Evolutionary conservation across 129 eudicot species (phyloP).

Genomic region (Chrysanthemum makinoi): DNA sequence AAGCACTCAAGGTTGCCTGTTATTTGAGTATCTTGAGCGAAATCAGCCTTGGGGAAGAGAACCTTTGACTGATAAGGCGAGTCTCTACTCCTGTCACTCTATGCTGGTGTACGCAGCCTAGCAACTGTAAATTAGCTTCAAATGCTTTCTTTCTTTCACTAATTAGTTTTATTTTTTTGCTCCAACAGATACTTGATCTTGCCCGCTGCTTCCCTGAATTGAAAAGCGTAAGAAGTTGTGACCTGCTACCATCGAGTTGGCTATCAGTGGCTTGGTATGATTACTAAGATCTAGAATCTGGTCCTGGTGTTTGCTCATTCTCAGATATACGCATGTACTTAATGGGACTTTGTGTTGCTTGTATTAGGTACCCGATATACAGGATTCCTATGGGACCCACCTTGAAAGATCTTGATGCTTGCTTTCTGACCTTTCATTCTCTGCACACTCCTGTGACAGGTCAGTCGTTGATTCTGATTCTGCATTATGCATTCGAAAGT

Average conservation of each 20-base stretch:
- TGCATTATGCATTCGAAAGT: neutral
- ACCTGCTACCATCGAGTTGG: slow-evolving; percentile 71
- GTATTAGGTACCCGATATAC: slow-evolving; percentile 85
- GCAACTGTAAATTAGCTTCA: neutral
- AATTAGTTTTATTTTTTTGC: neutral
- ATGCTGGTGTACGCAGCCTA: neutral
- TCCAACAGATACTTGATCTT: slow-evolving; percentile 63
- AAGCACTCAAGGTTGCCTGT: slow-evolving; percentile 49
- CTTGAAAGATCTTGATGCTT: slow-evolving; percentile 90
- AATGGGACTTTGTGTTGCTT: slow-evolving; percentile 7
- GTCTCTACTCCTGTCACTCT: neutral
- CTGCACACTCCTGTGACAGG: slow-evolving; percentile 76
- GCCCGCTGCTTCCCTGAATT: slow-evolving; percentile 61
- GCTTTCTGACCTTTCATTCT: slow-evolving; percentile 84
- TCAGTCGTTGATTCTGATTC: slow-evolving; percentile 17
- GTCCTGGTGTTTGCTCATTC: neutral
- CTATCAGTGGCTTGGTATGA: slow-evolving; percentile 75
- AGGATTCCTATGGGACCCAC: slow-evolving; percentile 90
- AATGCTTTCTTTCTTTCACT: neutral
- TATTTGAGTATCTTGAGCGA: slow-evolving; percentile 63
- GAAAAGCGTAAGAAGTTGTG: slow-evolving; percentile 64
- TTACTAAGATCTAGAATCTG: slow-evolving; percentile 16
- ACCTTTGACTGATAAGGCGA: slow-evolving; percentile 76
- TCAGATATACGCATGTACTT: neutral
- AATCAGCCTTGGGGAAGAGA: slow-evolving; percentile 69